These are phyloP conservation scores for Cordyceps fumosorosea DNA, from an alignment of 2,329 filamentous ascomycete species.

Conservation along the genomic window DNA sequence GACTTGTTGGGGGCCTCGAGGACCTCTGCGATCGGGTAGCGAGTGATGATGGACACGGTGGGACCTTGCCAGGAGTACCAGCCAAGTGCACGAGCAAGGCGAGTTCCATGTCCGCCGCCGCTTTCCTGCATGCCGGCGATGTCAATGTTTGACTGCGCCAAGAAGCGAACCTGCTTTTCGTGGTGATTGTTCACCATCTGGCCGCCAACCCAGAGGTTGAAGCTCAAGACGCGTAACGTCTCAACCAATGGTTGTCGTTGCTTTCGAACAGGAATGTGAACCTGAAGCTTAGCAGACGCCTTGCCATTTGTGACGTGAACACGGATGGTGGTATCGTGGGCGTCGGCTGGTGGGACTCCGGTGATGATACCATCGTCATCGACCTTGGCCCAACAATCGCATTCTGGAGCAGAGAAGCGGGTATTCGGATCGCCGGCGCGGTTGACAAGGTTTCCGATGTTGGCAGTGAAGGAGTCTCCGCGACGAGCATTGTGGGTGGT, in stretches of 20 bases:
- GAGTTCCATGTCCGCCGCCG: conserved; percentile 22
- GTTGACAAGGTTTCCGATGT: conserved; percentile 27
- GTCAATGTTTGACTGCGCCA: conserved; percentile 26
- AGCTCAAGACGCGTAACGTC: conserved; percentile 29
- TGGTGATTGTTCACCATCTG: conserved; percentile 29
- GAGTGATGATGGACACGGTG: conserved; percentile 30
- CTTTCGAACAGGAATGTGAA: conserved; percentile 28
- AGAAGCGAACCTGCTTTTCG: conserved; percentile 32
- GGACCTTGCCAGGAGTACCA: conserved; percentile 31
- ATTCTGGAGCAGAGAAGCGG: conserved; percentile 23
- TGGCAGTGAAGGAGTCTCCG: conserved; percentile 27
- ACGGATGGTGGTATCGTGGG: conserved; percentile 18
- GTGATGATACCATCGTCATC: conserved; percentile 26
- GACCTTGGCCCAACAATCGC: conserved; percentile 27
- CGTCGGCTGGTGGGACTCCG: conserved; percentile 26
- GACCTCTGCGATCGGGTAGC: conserved; percentile 31
- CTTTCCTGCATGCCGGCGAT: conserved; percentile 34
- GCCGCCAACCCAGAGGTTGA: conserved; percentile 36
- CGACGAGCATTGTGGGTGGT: conserved; percentile 31
- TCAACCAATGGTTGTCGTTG: conserved; percentile 24
- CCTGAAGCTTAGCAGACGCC: conserved; percentile 19
- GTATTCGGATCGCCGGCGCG: conserved; percentile 21
- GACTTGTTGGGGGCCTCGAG: conserved; percentile 22
- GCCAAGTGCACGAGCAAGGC: conserved; percentile 32
- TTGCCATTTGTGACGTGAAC: conserved; percentile 23